Base-by-base conservation (phyloP, 129 eudicot species). In the Flaveria linearis region DNA sequence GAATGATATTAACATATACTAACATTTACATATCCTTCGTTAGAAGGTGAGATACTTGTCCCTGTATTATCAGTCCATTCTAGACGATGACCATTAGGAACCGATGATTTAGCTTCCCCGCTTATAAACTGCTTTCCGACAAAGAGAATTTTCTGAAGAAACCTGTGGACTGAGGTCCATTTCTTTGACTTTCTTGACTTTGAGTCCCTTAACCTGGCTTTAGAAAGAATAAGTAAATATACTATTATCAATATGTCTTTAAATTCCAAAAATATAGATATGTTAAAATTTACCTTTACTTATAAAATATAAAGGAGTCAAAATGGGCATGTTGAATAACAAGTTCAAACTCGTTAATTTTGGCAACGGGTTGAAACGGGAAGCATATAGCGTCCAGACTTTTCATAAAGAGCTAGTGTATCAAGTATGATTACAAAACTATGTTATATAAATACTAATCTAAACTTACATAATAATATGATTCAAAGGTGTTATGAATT, bases 91-190 rank as follows among this genome's bases (percentile, higher is more conserved):
- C 90, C 90, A 82, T 85, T 83, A n/a, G 83, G 36, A 63, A 72
- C 68, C 10, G 82, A 62, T 51, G 84, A 28, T 56, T 71, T 84
- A 66, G 84, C 66, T 76, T 79, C 81, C 73, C 75, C 81, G 30
- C 82, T 80, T 49, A 62, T 60, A 73, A 91, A 78, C 97, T 91
- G 78, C 78, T 88, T 71, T 86, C 93, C 1, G 87, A 90, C 73
- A 92, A 39, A 89, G 88, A 39, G 92, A 80, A 86, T 84, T 92
- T 78, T 89, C 97, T 76, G 96, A 80, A 51, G 86, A 85, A 36
- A 87, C 81, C 16, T 43, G 43, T 16, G 87, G 84, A 80, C 57
- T 45, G 25, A 67, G 74, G 56, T 84, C 90, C 85, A 89, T 85
- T 82, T 85, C 89, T 79, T 79, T 89, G 65, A 85, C 89, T 82